Base-by-base conservation (phyloP, 139 green algal species). In the Spirogloea muscicola region DNA sequence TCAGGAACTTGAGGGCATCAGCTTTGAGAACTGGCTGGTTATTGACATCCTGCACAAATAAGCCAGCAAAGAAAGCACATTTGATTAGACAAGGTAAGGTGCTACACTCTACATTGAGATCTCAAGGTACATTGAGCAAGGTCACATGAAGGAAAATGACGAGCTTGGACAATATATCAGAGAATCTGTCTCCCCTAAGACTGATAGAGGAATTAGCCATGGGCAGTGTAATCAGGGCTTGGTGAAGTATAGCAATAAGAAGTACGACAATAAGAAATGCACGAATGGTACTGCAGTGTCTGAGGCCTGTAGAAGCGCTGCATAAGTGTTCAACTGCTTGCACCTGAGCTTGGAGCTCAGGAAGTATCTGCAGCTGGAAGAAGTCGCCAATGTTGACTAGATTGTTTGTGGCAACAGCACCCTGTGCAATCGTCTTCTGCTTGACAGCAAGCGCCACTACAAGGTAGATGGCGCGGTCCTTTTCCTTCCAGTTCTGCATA, bases 391-490 rank as follows among this genome's bases (percentile, higher is more conserved):
- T 83, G 84, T 93, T 91, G 43, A 99, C 91, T 4, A 97, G 80
- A 43, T 90, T 58, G 78, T 95, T 97, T 29, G 86, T 92, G 46
- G 78, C 84, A 25, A 92, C 97, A 7, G 93, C 95, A 27, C 94
- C 94, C 1, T 84, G 68, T 2, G 87, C 88, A 9, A 84, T 87
- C 10, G 91, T 96, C 62, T 91, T 92, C 49, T 88, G 89, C 10
- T 84, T 84, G 48, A 95, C 91, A 9, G 93, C 88, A 3, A 99
- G 83, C 34, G 94, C 92, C 18, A 93, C 82, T 10, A 98, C 91
- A 61, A 99, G 88, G 79, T 94, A 96, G 10, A 98, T 86, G 1
- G 94, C 94, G 55, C 84, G 91, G 85, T 99, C 94, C 85, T 99
- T 99, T 58, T 89, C 87, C 37, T 88, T 87, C 91, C 91, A 97